Conservation (phyloP, 495 filamentous ascomycete genomes). For the Parmelia sp. region DNA sequence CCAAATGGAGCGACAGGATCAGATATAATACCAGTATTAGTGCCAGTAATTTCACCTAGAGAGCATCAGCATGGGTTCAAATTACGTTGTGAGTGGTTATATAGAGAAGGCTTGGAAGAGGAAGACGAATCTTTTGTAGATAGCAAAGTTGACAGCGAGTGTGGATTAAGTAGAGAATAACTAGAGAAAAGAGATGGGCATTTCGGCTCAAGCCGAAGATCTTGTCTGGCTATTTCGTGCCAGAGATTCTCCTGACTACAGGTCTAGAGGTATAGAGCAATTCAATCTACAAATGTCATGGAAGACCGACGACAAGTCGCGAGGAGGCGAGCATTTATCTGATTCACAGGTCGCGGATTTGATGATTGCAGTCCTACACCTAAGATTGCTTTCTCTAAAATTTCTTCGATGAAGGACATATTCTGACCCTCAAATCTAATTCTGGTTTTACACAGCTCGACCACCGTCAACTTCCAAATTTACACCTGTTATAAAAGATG, state of each 20-base stretch:
- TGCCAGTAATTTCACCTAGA: not conserved
- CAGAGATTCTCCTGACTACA: not conserved
- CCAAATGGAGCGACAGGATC: conserved; percentile 42
- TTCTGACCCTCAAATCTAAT: not conserved
- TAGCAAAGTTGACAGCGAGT: not conserved
- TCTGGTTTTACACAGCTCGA: conserved; percentile 24
- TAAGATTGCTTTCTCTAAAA: not conserved
- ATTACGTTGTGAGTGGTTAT: not conserved
- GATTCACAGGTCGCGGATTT: too few species aligned
- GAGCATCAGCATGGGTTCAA: not conserved
- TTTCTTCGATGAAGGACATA: not conserved
- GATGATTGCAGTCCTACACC: not conserved
- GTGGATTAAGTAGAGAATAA: not conserved
- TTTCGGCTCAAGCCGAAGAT: not conserved
- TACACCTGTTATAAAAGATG: conserved; percentile 62
- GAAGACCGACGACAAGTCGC: too few species aligned
- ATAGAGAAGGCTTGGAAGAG: not conserved
- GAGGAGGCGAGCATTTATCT: too few species aligned
- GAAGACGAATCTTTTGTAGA: not conserved
- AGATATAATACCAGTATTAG: conserved; percentile 34
- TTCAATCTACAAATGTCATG: too few species aligned
- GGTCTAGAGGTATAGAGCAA: not conserved
- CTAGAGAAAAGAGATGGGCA: not conserved
- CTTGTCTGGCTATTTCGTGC: not conserved
- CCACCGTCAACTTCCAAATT: conserved; percentile 57